Evolutionary conservation across 2,329 filamentous ascomycete genomes (phyloP).

Genomic region (Fusarium sublunatum): DNA sequence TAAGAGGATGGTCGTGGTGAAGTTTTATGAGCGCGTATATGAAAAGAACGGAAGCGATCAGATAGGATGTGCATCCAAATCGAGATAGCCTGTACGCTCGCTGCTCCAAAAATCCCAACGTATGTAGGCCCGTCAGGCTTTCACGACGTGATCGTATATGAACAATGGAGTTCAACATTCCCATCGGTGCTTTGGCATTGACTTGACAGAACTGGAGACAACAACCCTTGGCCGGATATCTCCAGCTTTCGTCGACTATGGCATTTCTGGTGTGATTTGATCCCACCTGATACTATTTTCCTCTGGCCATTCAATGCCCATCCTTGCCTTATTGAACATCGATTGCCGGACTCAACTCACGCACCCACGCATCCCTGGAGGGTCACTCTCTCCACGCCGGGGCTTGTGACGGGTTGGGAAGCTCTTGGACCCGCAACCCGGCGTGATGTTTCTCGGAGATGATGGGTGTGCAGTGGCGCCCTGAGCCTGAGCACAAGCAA

Average conservation of each 20-base stretch:
- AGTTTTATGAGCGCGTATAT: neutral
- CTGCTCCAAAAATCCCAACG: conserved; percentile 13
- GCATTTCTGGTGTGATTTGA: conserved; percentile 1
- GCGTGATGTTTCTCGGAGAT: conserved; percentile 41
- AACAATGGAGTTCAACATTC: conserved; percentile 5
- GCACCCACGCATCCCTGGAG: conserved; percentile 34
- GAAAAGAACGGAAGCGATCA: neutral
- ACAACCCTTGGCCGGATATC: neutral
- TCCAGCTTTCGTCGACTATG: neutral
- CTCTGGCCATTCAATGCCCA: conserved; percentile 24
- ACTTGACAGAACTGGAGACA: too few species aligned
- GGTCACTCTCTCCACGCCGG: conserved; percentile 25
- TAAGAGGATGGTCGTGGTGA: conserved; percentile 1
- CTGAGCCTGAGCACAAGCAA: conserved; percentile 1
- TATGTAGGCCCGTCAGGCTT: conserved; percentile 1
- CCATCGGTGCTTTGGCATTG: conserved; percentile 9
- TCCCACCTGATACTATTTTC: conserved; percentile 1
- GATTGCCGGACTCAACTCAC: conserved; percentile 25
- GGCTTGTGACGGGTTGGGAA: conserved; percentile 22
- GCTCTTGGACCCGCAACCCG: conserved; percentile 28
- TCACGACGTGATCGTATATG: conserved; percentile 8
- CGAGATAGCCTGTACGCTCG: neutral
- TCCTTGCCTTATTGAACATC: conserved; percentile 25
- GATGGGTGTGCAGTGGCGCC: conserved; percentile 36
- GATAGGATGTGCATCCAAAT: neutral